These are phyloP conservation scores for Dictyostelium firmibasis DNA, from an alignment of 78 protist genomes.

Conservation along the genomic window DNA sequence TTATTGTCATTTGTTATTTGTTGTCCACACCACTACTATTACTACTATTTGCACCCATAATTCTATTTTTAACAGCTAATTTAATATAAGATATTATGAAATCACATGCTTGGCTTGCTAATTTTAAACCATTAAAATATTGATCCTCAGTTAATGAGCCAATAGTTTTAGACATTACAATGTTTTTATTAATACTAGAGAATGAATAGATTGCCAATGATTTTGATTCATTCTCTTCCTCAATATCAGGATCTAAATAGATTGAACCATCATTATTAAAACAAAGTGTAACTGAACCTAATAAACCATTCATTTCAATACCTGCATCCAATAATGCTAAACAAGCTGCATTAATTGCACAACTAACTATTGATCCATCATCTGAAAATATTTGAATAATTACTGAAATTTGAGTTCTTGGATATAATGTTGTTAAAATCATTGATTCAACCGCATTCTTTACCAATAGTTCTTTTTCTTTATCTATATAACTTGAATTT, in stretches of 20 bases:
- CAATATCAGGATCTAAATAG: slow-evolving; percentile 46
- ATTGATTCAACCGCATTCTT: slow-evolving; percentile 72
- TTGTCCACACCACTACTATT: too few species aligned
- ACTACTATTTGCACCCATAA: slow-evolving; percentile 30
- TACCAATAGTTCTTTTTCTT: slow-evolving; percentile 60
- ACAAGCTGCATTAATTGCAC: slow-evolving; percentile 77
- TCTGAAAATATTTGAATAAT: slow-evolving; percentile 60
- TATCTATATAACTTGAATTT: slow-evolving; percentile 7
- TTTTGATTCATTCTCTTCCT: slow-evolving; percentile 71
- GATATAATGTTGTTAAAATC: slow-evolving; percentile 67
- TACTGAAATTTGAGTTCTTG: slow-evolving; percentile 67
- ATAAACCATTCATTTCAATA: slow-evolving; percentile 56
- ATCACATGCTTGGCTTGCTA: slow-evolving; percentile 44
- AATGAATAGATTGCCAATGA: slow-evolving; percentile 24
- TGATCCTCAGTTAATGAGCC: slow-evolving; percentile 27
- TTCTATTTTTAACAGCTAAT: slow-evolving; percentile 67
- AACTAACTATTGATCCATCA: slow-evolving; percentile 77
- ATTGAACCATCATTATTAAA: slow-evolving; percentile 16
- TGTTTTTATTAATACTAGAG: slow-evolving; percentile 9
- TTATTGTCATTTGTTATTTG: too few species aligned
- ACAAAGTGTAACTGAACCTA: slow-evolving; percentile 48
- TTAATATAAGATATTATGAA: slow-evolving; percentile 18
- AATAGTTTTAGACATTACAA: slow-evolving; percentile 23
- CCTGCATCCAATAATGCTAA: slow-evolving; percentile 83
- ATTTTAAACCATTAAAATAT: slow-evolving; percentile 16